Base-by-base conservation (phyloP, 306 rosid species). In the Hippophae rhamnoides region DNA sequence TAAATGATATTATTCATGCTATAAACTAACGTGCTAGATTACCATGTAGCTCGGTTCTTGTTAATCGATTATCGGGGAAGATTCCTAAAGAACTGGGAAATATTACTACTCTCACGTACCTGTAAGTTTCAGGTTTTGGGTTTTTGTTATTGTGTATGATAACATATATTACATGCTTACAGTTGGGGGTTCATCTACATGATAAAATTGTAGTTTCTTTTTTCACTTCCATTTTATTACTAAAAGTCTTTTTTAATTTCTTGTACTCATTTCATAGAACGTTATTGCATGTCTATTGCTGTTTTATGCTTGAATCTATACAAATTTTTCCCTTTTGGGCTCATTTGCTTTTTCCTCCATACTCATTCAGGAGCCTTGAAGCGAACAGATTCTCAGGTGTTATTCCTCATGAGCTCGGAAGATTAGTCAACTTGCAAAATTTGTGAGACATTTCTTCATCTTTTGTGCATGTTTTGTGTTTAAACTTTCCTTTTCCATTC, bases 61-160 rank as follows among this genome's bases (percentile, higher is more conserved):
- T 65, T 52, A 90, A 90, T 76, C 86, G 84, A 58, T 62, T 90
- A 56, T 87, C 97, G 8, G 97, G 97, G 63, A 75, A 72, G 74
- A 83, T 90, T 83, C 94, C 97, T 13, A 65, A 61, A 76, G 86
- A 59, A 71, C 64, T 90, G 80, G 84, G 84, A 73, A 79, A 76
- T 52, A 81, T 90, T 69, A 74, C 80, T 8, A 70, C 80, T 68
- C 80, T 90, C 56, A 72, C 50, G 26, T 62, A 57, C 73, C 78
- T 90, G 97, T 90, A 80, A 66, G 90, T 74, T 40, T 41, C 62
- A 10, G 56, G 62, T 43, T 55, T 63, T 40, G 5, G 14, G 31
- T 69, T 78, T 18, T 52, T 60, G 43, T 46, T 5, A 0, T 42
- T 44, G 26, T 67, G 40, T 63, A 14, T 62, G 10, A 54, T 66